Conservation (phyloP, 352 stramenopile species). For the Phytophthora colocasiae region DNA sequence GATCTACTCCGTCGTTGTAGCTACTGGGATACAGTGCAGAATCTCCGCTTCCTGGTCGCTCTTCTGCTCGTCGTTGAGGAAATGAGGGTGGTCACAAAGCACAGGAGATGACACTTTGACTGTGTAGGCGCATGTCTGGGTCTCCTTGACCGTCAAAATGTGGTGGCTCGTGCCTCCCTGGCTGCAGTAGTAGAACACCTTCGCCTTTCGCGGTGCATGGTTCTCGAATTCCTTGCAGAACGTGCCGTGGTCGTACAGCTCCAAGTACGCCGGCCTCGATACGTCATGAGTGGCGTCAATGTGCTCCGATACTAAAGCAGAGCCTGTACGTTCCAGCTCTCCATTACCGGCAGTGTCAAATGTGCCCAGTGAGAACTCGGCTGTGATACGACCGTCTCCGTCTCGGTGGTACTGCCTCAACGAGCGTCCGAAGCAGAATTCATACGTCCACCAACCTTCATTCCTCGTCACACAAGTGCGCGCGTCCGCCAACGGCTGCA, state of each 20-base stretch:
- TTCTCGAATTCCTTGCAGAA: conserved; percentile 80
- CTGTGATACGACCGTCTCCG: conserved; percentile 62
- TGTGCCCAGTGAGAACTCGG: conserved; percentile 72
- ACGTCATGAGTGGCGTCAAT: conserved; percentile 85
- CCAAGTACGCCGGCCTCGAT: conserved; percentile 67
- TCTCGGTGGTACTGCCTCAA: conserved; percentile 84
- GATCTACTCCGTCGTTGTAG: conserved; percentile 5
- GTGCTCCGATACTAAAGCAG: conserved; percentile 69
- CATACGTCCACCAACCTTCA: conserved; percentile 88
- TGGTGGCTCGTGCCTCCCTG: conserved; percentile 69
- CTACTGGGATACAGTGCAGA: conserved; percentile 74
- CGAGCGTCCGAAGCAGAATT: conserved; percentile 79
- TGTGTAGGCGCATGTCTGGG: conserved; percentile 83
- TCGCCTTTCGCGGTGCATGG: conserved; percentile 60
- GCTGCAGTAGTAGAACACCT: conserved; percentile 82
- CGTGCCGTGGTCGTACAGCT: conserved; percentile 75
- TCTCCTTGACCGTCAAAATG: conserved; percentile 83
- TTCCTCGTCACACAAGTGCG: conserved; percentile 79
- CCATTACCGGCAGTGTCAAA: conserved; percentile 62
- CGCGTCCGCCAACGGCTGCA: conserved; percentile 55
- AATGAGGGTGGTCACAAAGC: conserved; percentile 85
- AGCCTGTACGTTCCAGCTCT: conserved; percentile 50
- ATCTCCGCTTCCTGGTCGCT: conserved; percentile 59
- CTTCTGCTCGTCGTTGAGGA: conserved; percentile 73
- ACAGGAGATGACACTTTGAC: conserved; percentile 80